Evolutionary conservation across 257 asterid species (phyloP).

Genomic region (Petunia axillaris): DNA sequence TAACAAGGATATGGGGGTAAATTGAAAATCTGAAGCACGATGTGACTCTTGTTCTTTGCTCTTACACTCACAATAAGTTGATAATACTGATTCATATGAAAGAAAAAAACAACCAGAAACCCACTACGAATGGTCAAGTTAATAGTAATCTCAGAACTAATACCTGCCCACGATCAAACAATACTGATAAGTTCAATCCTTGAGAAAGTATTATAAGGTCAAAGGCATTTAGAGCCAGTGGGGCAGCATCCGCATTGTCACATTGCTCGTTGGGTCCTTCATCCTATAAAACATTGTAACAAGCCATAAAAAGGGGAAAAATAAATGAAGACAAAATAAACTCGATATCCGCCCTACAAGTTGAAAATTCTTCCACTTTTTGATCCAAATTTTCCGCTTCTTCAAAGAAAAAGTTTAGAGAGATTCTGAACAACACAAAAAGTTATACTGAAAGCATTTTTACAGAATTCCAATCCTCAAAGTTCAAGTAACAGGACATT

Average conservation of each 20-base stretch:
- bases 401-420: neutral
- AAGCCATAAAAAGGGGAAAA: conserved; percentile 27
- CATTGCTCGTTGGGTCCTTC: conserved; percentile 57
- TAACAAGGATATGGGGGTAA: neutral
- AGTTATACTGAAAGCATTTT: neutral
- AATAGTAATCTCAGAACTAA: neutral
- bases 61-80: neutral
- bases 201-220: conserved; percentile 94
- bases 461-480: conserved; percentile 8
- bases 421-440: conserved; percentile 1
- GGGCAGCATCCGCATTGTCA: conserved; percentile 69
- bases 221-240: conserved; percentile 91
- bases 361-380: conserved; percentile 1
- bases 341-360: neutral
- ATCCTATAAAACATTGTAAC: conserved; percentile 53
- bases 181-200: conserved; percentile 84
- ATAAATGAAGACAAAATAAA: neutral
- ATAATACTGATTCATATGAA: neutral
- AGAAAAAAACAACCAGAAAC: neutral
- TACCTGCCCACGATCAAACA: conserved; percentile 92
- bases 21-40: neutral
- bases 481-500: conserved; percentile 10
- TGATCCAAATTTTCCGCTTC: neutral
- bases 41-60: conserved; percentile 1
- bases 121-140: neutral